Evolutionary conservation across 148 eudicot species (phyloP).

Genomic region (Heliamphora exappendiculata): DNA sequence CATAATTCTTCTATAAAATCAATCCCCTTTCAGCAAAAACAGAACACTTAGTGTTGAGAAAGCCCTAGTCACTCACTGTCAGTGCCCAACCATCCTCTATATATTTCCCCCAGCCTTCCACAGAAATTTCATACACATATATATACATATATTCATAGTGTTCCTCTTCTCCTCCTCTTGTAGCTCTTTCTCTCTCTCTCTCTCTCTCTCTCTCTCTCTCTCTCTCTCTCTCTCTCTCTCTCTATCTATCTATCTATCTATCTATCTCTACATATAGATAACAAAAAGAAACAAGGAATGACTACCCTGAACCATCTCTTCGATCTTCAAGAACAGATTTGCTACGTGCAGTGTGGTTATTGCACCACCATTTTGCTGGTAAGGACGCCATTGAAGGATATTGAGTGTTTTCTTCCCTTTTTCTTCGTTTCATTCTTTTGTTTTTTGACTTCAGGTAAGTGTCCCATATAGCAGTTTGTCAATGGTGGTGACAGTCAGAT

Average conservation of each 20-base stretch:
- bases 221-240: slow-evolving; percentile 6
- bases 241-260: slow-evolving; percentile 2
- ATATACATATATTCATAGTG: neutral
- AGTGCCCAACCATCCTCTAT: neutral
- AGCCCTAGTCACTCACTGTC: neutral
- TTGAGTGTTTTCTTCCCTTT: too few species aligned
- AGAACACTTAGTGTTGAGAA: neutral
- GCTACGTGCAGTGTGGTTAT: slow-evolving; percentile 79
- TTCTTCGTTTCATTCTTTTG: neutral
- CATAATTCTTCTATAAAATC: neutral
- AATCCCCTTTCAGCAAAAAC: neutral
- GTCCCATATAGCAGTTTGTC: slow-evolving; percentile 73
- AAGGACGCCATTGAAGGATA: slow-evolving; percentile 5
- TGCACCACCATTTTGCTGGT: slow-evolving; percentile 84
- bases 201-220: neutral
- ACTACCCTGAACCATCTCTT: slow-evolving; percentile 28
- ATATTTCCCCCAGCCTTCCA: neutral
- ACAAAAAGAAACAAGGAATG: slow-evolving; percentile 18
- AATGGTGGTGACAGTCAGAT: slow-evolving; percentile 76
- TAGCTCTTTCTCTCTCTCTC: too few species aligned
- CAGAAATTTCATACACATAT: neutral
- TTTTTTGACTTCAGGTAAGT: slow-evolving; percentile 49
- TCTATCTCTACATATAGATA: neutral
- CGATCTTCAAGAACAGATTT: slow-evolving; percentile 66
- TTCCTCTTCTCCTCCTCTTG: neutral